phyloP scores from a whole-genome alignment of 352 stramenopile species.

The Phytopythium ostracodes region DNA sequence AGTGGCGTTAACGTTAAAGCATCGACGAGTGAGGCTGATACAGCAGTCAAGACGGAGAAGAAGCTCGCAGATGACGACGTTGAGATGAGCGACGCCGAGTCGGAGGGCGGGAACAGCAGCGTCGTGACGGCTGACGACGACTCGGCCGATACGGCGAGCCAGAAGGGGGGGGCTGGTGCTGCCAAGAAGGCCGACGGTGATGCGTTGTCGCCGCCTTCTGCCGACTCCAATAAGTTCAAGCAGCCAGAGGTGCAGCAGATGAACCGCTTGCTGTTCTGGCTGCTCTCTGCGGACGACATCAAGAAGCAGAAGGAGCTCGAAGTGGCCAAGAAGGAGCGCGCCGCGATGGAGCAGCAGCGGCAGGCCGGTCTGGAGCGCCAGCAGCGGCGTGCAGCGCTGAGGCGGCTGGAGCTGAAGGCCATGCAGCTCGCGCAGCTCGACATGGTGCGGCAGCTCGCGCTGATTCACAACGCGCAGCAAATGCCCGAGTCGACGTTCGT shows the following conservation, averaged over 20 bases:
- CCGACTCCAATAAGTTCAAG: constrained; percentile 56
- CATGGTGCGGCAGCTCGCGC: constrained; percentile 61
- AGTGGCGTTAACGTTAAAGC: constrained; percentile 1
- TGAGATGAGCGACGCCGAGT: constrained; percentile 46
- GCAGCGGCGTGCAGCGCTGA: constrained; percentile 52
- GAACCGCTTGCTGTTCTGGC: constrained; percentile 84
- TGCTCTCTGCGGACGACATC: constrained; percentile 82
- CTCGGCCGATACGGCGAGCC: constrained; percentile 20
- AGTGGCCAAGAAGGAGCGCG: constrained; percentile 71
- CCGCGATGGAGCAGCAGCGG: constrained; percentile 62
- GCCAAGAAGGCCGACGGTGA: constrained; percentile 18
- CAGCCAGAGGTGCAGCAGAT: constrained; percentile 88
- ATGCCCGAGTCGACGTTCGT: constrained; percentile 37
- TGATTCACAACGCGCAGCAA: constrained; percentile 63
- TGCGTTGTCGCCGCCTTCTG: background rate
- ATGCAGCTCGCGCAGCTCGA: constrained; percentile 83
- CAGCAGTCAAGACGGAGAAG: constrained; percentile 9
- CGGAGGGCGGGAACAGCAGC: constrained; percentile 40
- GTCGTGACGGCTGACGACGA: constrained; percentile 29
- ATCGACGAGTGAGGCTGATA: background rate
- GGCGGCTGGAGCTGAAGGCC: constrained; percentile 78
- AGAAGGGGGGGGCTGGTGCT: constrained; percentile 7
- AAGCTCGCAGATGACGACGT: constrained; percentile 22
- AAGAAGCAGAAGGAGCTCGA: constrained; percentile 81
- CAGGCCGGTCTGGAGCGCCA: constrained; percentile 68